Evolutionary conservation across 2,329 filamentous ascomycete genomes (phyloP).

Genomic region (Alternaria longipes): DNA sequence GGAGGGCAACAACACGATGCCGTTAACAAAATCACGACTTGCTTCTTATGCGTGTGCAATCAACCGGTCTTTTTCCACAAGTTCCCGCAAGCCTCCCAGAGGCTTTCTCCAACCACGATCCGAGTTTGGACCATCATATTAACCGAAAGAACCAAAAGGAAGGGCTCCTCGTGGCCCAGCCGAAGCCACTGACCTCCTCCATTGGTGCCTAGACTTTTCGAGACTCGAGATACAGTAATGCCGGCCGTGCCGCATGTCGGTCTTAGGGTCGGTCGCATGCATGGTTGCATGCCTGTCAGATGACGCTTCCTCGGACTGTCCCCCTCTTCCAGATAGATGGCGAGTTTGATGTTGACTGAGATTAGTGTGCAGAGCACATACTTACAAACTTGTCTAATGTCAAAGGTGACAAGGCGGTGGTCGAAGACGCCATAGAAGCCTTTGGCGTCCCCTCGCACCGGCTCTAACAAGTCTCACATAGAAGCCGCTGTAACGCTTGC

Average conservation of each 20-base stretch:
- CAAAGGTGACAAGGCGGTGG: background rate
- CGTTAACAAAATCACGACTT: background rate
- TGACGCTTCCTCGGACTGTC: slow-evolving; percentile 7
- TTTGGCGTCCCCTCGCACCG: background rate
- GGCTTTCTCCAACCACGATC: slow-evolving; percentile 1
- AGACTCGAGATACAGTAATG: slow-evolving; percentile 1
- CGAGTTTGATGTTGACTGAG: slow-evolving; percentile 5
- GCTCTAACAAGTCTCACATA: slow-evolving; percentile 9
- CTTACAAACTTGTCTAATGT: slow-evolving; percentile 4
- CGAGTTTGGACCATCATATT: slow-evolving; percentile 9
- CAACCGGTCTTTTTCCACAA: slow-evolving; percentile 8
- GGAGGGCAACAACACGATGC: background rate
- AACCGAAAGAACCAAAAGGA: slow-evolving; percentile 15
- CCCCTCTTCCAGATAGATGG: slow-evolving; percentile 7
- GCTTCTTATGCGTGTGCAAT: background rate
- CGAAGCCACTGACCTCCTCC: slow-evolving; percentile 14
- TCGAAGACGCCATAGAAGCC: background rate
- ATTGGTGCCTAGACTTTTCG: slow-evolving; percentile 11
- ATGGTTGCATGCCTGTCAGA: slow-evolving; percentile 16
- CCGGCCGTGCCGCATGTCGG: slow-evolving; percentile 7
- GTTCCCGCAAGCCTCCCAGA: background rate
- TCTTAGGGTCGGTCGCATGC: slow-evolving; percentile 13
- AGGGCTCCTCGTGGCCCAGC: slow-evolving; percentile 7
- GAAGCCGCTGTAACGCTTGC: slow-evolving; percentile 2
- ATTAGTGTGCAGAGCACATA: background rate